These are phyloP conservation scores for Sporothrix schenckii DNA, from an alignment of 2,329 filamentous ascomycete species.

Conservation along the genomic window DNA sequence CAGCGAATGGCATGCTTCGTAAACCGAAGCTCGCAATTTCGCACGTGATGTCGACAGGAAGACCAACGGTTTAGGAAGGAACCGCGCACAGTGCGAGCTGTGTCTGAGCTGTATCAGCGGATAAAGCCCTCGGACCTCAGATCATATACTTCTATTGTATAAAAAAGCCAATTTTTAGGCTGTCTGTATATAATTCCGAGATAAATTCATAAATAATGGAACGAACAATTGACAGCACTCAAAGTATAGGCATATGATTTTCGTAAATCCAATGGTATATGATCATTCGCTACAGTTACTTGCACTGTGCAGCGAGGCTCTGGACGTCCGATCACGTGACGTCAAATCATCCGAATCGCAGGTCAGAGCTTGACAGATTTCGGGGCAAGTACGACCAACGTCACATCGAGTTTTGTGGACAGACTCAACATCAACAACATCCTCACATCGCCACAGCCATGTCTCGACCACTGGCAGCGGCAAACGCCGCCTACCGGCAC, in stretches of 20 bases:
- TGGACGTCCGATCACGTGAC: background rate
- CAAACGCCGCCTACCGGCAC: background rate
- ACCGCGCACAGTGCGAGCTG: background rate
- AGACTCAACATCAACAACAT: background rate
- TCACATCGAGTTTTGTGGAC: background rate
- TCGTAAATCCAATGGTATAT: too few relatives aligned
- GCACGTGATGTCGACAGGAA: conserved; percentile 8
- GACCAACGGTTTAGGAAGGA: background rate
- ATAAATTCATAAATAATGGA: too few relatives aligned
- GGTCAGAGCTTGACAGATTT: background rate
- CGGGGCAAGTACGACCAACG: background rate
- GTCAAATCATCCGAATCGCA: background rate
- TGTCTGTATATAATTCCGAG: too few relatives aligned
- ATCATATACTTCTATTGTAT: too few relatives aligned
- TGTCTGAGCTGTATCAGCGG: too few relatives aligned
- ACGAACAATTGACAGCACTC: too few relatives aligned
- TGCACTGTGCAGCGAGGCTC: background rate
- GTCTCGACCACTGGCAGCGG: conserved; percentile 4
- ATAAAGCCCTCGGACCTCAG: too few relatives aligned
- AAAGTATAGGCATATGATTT: too few relatives aligned
- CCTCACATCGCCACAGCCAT: background rate
- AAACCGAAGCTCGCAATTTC: conserved; percentile 21
- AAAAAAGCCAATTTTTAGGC: too few relatives aligned
- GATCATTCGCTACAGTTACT: too few relatives aligned
- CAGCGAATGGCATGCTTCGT: conserved; percentile 33